Evolutionary conservation across 768 basidiomycete genomes (phyloP), one percentile per base, ranked within the genome.

Genomic region (Boletus sp.): DNA sequence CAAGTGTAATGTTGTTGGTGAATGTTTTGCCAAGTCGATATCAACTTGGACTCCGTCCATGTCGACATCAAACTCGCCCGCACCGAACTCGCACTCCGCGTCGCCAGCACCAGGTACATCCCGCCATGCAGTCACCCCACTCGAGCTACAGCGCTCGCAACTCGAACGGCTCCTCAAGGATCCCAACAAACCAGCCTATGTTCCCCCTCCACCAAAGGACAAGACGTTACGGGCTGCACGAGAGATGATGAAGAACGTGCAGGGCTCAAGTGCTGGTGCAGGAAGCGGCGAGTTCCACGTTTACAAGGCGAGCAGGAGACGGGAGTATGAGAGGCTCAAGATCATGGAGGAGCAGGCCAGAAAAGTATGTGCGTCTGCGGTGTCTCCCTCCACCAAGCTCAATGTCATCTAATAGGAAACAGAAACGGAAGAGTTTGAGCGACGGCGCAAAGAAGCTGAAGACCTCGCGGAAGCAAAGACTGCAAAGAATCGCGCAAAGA

Each of bases 231-330:
- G 94, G 18, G 78, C 94, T 1, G 80, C 95, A 9, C 80, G 92
- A 48, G 97, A 94, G 71, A 94, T 94, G 92, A 98, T 99, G 92
- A 98, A 97, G 81, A 98, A 98, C 65, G 96, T 99, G 7, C 95
- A 98, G 73, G 97, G 97, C 0, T 95, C 92, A 15, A 93, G 92
- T 72, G 94, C 97, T 7, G 97, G 96, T 45, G 97, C 97, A 17
- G 97, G 97, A 50, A 93, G 91, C 55, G 96, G 96, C 42, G 95
- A 96, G 73, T 98, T 98, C 68, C 97, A 99, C 70, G 97, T 99
- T 0, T 99, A 98, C 78, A 98, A 98, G 70, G 95, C 96, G 17
- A 86, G 88, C 61, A 77, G 97, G 59, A 81, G 96, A 68, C 80
- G 96, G 66, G 97, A 99, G 76, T 98, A 98, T 65, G 97, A 99